Evolutionary conservation across 139 green algal genomes (phyloP), one percentile per base, ranked within the genome.

Genomic region (Auxenochlorella pyrenoidosa): DNA sequence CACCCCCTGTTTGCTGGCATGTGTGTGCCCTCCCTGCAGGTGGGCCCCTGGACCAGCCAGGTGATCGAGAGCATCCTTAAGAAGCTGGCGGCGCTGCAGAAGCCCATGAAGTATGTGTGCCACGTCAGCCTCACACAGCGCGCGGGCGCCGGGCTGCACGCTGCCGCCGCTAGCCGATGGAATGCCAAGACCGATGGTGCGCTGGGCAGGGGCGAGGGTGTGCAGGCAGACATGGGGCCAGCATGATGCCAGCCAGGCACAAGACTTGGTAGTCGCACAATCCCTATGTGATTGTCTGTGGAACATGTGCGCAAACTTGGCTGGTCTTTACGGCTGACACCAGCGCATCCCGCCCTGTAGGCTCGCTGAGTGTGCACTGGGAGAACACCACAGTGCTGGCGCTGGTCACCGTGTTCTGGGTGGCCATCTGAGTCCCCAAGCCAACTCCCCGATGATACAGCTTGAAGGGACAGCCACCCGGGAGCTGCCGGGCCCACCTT

Each of bases 321-420:
- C 60, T 26, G 5, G 10, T 26, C 60, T 12, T n/a, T 30, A 4
- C 24, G 12, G 30, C 68, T 43, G 47, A 54, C 47, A 54, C 8
- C 47, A 10, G 47, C 47, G 47, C 47, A 10, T 18, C 51, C 16
- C 51, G 70, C 34, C 15, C n/a, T 44, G 41, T 63, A 85, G 80
- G 95, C 75, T 96, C 96, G 83, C 84, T 97, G 26, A 95, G 91
- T 13, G 95, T 98, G 65, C 94, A 96, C 80, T 97, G 95, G 95
- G 95, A 98, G 89, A 96, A 95, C 81, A 44, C 91, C 26, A 96
- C 93, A 2, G 96, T 97, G 86, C 89, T 96, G 13, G 90, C 95
- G 5, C 91, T 98, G 44, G 94, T 97, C 0, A 96, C 93, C 3
- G 94, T 97, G 0, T 98, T 96, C 89, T 98, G 96, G 96, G 60